Evolutionary conservation across 1,139 yeast species (phyloP).

Genomic region (Lodderomyces theae): DNA sequence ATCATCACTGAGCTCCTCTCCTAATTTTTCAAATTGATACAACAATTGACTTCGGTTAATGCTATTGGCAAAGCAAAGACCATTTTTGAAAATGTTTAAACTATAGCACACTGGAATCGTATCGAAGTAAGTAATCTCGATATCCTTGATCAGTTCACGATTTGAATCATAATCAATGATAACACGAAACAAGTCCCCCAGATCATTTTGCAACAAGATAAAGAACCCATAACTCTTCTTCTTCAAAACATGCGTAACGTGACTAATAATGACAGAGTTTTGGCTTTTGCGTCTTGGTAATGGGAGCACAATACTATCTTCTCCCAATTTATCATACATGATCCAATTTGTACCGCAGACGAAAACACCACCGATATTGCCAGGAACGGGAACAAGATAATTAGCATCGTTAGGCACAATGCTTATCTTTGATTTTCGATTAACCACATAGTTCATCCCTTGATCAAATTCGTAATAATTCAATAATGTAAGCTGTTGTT

Average conservation of each 20-base stretch:
- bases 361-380: conserved; percentile 38
- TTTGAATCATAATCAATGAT: conserved; percentile 42
- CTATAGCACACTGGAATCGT: conserved; percentile 59
- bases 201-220: conserved; percentile 64
- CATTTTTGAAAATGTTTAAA: conserved; percentile 66
- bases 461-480: conserved; percentile 79
- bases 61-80: conserved; percentile 68
- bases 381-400: conserved; percentile 35
- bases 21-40: conserved; percentile 78
- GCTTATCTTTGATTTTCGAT: conserved; percentile 38
- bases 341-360: conserved; percentile 33
- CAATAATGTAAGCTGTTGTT: conserved; percentile 15
- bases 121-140: conserved; percentile 59
- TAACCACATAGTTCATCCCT: conserved; percentile 75
- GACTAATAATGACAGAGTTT: conserved; percentile 46
- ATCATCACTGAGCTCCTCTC: conserved; percentile 41
- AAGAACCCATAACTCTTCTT: conserved; percentile 54
- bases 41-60: conserved; percentile 60
- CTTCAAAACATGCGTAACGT: conserved; percentile 60
- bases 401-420: conserved; percentile 32
- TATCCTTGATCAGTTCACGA: conserved; percentile 40
- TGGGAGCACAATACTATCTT: conserved; percentile 24
- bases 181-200: conserved; percentile 79
- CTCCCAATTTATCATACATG: conserved; percentile 22
- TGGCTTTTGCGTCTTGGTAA: conserved; percentile 41